A percentile compares a stretch with the other conserved stretches of the same genome.
phyloP scores from a whole-genome alignment of 768 basidiomycete genomes.

The Hypsizygus marmoreus region DNA sequence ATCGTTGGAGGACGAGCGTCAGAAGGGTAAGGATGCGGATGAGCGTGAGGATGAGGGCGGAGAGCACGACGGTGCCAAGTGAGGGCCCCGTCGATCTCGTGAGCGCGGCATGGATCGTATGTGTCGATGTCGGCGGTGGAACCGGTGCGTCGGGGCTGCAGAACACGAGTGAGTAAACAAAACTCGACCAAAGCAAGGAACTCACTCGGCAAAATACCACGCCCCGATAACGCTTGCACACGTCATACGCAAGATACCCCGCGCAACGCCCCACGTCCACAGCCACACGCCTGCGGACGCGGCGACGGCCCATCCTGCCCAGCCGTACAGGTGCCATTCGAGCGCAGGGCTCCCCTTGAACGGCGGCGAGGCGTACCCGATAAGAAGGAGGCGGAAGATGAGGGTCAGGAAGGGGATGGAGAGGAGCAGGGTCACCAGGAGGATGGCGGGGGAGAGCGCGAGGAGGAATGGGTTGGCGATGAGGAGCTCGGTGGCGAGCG shows the following conservation, averaged over 20 bases:
- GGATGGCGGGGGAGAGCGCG: conserved; percentile 70
- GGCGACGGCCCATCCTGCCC: conserved; percentile 46
- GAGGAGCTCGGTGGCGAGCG: conserved; percentile 69
- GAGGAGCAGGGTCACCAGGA: conserved; percentile 64
- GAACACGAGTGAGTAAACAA: conserved; percentile 3
- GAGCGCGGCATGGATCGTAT: conserved; percentile 75
- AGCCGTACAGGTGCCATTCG: conserved; percentile 44
- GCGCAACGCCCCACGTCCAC: conserved; percentile 78
- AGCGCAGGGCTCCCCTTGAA: conserved; percentile 23
- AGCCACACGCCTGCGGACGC: conserved; percentile 65
- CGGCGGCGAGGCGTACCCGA: conserved; percentile 49
- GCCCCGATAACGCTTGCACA: conserved; percentile 84
- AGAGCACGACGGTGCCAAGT: conserved; percentile 75
- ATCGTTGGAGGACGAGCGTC: conserved; percentile 50
- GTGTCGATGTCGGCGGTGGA: conserved; percentile 61
- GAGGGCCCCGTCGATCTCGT: conserved; percentile 81
- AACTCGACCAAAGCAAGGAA: conserved; percentile 7
- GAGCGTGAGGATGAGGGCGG: conserved; percentile 73
- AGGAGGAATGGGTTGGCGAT: conserved; percentile 75
- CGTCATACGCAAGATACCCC: conserved; percentile 75
- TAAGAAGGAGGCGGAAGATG: conserved; percentile 73
- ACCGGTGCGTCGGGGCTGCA: conserved; percentile 35
- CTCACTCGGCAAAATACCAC: conserved; percentile 80
- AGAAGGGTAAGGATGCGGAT: conserved; percentile 60
- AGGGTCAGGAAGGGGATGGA: conserved; percentile 82